phyloP scores from a whole-genome alignment of 1,139 yeast genomes.

The Suhomyces anneliseae region DNA sequence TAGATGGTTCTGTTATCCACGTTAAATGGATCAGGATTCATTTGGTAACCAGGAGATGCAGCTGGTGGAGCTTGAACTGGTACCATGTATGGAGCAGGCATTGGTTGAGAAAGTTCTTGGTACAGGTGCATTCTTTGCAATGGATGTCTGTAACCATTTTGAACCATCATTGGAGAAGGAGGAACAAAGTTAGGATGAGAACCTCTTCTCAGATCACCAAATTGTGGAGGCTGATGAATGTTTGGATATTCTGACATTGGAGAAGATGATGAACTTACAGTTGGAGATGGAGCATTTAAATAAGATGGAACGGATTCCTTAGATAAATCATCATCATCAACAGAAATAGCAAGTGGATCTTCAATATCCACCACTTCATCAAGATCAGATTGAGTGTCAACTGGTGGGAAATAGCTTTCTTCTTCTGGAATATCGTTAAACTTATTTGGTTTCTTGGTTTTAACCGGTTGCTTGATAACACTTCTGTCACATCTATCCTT shows the following conservation, averaged over 20 bases:
- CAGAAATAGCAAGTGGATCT: constrained; percentile 4
- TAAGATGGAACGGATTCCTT: constrained; percentile 3
- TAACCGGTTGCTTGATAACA: constrained; percentile 1
- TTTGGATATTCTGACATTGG: constrained; percentile 4
- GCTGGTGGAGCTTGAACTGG: constrained; percentile 2
- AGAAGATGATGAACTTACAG: constrained; percentile 7
- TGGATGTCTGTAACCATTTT: constrained; percentile 5
- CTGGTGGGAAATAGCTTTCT: background rate
- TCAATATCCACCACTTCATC: constrained; percentile 2
- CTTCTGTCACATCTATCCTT: constrained; percentile 42
- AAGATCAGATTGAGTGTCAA: background rate
- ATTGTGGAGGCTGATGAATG: constrained; percentile 2
- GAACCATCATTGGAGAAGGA: constrained; percentile 6
- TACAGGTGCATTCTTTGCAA: constrained; percentile 2
- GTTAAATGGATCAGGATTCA: constrained; percentile 17
- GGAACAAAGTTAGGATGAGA: constrained; percentile 6
- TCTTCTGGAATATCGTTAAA: constrained; percentile 8
- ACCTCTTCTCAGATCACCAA: constrained; percentile 3
- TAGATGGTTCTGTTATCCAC: constrained; percentile 46
- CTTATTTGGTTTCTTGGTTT: constrained; percentile 1
- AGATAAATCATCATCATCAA: constrained; percentile 4
- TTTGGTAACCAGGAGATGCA: constrained; percentile 5
- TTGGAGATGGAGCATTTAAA: constrained; percentile 9
- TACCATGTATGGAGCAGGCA: constrained; percentile 2
- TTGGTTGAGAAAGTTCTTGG: constrained; percentile 3